These are phyloP conservation scores for Ambrosiella beaveri DNA, from an alignment of 2,329 filamentous ascomycete genomes.

Conservation along the genomic window DNA sequence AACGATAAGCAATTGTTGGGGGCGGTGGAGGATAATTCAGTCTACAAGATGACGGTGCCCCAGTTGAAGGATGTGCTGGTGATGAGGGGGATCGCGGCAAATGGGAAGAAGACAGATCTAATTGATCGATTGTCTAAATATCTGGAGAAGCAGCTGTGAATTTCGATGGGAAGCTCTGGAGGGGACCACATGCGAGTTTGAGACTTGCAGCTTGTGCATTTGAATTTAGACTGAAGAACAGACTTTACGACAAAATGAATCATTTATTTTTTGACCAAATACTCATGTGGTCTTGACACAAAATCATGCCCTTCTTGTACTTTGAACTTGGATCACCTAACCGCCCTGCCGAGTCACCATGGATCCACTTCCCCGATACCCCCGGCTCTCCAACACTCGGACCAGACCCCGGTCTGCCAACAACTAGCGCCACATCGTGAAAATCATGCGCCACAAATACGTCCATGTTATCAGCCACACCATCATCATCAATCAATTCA, in stretches of 20 bases:
- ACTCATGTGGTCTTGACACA: background rate
- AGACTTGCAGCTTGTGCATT: background rate
- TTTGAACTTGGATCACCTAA: background rate
- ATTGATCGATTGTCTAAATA: slow-evolving; percentile 39
- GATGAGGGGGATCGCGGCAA: slow-evolving; percentile 29
- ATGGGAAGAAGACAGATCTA: slow-evolving; percentile 36
- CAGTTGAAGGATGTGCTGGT: slow-evolving; percentile 33
- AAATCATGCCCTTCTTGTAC: background rate
- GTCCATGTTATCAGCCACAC: background rate
- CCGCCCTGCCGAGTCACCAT: background rate
- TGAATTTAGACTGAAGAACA: background rate
- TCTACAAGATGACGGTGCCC: slow-evolving; percentile 37
- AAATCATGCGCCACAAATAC: background rate
- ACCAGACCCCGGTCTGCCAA: background rate
- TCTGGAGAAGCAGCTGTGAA: slow-evolving; percentile 29
- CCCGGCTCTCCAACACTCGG: background rate
- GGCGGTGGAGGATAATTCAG: slow-evolving; percentile 27
- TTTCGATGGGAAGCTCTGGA: background rate
- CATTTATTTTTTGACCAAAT: background rate
- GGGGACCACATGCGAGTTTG: background rate
- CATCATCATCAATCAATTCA: background rate
- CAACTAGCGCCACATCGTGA: too few species aligned
- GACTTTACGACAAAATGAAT: background rate
- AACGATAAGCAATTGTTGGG: slow-evolving; percentile 28
- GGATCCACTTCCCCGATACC: background rate